phyloP scores from a whole-genome alignment of 768 basidiomycete genomes.

The Coprinopsis marcescibilis region DNA sequence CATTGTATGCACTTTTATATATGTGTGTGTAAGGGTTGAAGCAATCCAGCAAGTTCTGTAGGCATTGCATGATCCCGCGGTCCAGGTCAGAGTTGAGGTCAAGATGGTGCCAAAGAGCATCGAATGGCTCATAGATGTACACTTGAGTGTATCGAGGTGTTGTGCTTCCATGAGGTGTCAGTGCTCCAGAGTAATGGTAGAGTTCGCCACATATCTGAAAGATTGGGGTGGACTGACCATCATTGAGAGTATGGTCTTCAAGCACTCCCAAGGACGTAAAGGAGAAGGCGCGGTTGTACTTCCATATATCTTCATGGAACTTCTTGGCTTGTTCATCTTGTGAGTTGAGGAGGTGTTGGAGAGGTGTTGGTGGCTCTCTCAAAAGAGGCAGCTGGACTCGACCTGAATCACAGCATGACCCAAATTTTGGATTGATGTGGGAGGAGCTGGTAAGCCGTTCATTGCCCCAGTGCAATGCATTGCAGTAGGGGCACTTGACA shows the following conservation, averaged over 20 bases:
- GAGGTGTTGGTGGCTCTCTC: conserved; percentile 17
- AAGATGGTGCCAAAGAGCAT: conserved; percentile 24
- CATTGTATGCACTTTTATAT: conserved; percentile 27
- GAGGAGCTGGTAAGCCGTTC: conserved; percentile 19
- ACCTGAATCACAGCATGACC: conserved; percentile 31
- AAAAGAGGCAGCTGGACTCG: conserved; percentile 24
- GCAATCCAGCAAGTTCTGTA: conserved; percentile 20
- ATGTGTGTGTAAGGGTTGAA: conserved; percentile 23
- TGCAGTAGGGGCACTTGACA: conserved; percentile 25
- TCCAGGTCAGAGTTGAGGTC: conserved; percentile 21
- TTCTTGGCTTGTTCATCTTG: conserved; percentile 7
- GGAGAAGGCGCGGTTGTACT: conserved; percentile 37
- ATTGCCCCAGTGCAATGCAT: conserved; percentile 30
- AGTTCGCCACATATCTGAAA: conserved; percentile 33
- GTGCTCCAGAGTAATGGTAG: conserved; percentile 27
- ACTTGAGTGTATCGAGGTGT: conserved; percentile 33
- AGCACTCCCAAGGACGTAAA: conserved; percentile 31
- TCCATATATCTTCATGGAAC: conserved; percentile 32
- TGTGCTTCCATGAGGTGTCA: conserved; percentile 19
- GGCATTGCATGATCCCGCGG: conserved; percentile 13
- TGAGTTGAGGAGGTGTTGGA: conserved; percentile 18
- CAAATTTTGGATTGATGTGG: conserved; percentile 20
- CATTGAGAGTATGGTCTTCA: conserved; percentile 18
- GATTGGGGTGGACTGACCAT: conserved; percentile 21
- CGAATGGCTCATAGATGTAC: conserved; percentile 30